These are phyloP conservation scores for Yarrowia sp. DNA, from an alignment of 805 yeast genomes.

Conservation along the genomic window DNA sequence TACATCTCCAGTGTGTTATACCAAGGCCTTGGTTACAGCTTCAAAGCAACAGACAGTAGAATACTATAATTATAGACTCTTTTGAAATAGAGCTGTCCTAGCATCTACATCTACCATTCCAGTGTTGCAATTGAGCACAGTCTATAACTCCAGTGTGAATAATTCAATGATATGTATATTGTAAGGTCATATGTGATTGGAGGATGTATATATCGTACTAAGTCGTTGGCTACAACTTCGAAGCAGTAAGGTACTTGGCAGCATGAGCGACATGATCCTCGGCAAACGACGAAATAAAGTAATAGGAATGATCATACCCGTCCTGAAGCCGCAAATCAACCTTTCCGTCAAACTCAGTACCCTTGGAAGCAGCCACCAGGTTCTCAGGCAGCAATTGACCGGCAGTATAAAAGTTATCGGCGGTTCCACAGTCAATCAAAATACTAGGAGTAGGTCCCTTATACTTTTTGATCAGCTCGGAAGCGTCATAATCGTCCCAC, in stretches of 20 bases:
- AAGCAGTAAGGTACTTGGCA: conserved; percentile 54
- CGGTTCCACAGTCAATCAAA: conserved; percentile 78
- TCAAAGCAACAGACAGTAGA: no score
- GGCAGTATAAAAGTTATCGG: conserved; percentile 66
- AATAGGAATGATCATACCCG: conserved; percentile 91
- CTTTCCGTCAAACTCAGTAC: conserved; percentile 56
- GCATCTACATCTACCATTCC: no score
- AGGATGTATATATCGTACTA: no score
- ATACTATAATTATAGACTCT: no score
- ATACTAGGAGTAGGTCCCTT: conserved; percentile 56
- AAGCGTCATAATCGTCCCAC: conserved; percentile 86
- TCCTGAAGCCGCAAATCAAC: conserved; percentile 63
- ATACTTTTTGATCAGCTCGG: conserved; percentile 61
- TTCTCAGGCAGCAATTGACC: conserved; percentile 74
- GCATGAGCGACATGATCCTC: conserved; percentile 84
- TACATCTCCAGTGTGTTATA: no score
- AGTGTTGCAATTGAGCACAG: no score
- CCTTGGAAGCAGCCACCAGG: conserved; percentile 58
- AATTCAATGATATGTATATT: no score
- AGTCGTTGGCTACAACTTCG: neutral
- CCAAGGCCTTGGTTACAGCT: no score
- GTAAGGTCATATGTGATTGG: no score
- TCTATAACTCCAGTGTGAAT: no score
- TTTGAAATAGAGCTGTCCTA: no score
- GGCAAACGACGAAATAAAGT: conserved; percentile 74